These are phyloP conservation scores for Lasiodiplodia gonubiensis DNA, from an alignment of 2,329 filamentous ascomycete genomes.

Conservation along the genomic window DNA sequence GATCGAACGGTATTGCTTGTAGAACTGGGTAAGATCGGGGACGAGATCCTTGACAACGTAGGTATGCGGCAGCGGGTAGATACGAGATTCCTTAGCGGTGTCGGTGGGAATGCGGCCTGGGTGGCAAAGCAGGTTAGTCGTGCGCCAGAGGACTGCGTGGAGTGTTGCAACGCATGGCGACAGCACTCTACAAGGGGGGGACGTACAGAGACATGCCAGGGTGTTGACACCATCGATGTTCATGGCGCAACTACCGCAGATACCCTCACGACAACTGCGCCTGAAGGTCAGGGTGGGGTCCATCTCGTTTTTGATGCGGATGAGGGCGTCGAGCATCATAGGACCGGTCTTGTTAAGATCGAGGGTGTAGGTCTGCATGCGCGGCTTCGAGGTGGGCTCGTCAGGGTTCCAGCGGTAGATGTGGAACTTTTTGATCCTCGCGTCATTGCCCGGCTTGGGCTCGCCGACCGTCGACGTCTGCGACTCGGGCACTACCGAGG, in stretches of 20 bases:
- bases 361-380: conserved; percentile 92
- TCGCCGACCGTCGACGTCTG: conserved; percentile 67
- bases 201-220: conserved; percentile 88
- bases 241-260: conserved; percentile 98
- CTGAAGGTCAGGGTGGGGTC: conserved; percentile 97
- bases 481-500: conserved; percentile 53
- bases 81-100: conserved; percentile 79
- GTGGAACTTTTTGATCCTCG: conserved; percentile 90
- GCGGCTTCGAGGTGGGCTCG: conserved; percentile 86
- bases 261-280: conserved; percentile 94
- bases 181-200: neutral
- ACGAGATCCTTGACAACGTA: conserved; percentile 99
- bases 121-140: conserved; percentile 10
- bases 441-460: conserved; percentile 61
- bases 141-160: neutral
- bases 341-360: conserved; percentile 99
- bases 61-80: conserved; percentile 97
- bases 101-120: conserved; percentile 92
- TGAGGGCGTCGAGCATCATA: conserved; percentile 96
- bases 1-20: conserved; percentile 99
- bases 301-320: conserved; percentile 98
- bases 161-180: neutral
- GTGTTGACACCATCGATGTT: conserved; percentile 99
- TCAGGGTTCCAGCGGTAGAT: conserved; percentile 99
- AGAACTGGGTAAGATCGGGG: conserved; percentile 96